Evolutionary conservation across 768 basidiomycete species (phyloP).

Genomic region (Dentipellis sp.): DNA sequence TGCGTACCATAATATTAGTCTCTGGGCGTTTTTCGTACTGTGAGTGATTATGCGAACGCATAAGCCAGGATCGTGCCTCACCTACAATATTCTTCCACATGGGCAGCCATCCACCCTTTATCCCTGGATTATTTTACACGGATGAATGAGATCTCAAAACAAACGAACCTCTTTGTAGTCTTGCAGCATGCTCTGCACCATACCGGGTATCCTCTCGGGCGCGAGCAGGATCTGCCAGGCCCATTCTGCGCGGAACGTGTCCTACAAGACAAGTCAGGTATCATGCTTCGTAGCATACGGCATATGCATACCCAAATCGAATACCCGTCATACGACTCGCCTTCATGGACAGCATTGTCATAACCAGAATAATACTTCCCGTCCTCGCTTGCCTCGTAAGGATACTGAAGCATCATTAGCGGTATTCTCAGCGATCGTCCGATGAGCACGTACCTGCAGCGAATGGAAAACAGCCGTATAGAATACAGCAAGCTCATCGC

Average conservation of each 20-base stretch:
- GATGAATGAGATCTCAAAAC: neutral
- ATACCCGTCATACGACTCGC: conserved; percentile 72
- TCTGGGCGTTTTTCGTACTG: conserved; percentile 25
- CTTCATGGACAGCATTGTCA: conserved; percentile 51
- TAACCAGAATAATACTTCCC: conserved; percentile 72
- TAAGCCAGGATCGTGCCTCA: conserved; percentile 9
- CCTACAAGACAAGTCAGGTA: conserved; percentile 29
- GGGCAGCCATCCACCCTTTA: conserved; percentile 69
- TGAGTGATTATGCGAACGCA: no score
- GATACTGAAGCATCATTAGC: conserved; percentile 41
- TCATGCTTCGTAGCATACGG: neutral
- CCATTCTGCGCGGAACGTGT: conserved; percentile 74
- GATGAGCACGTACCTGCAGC: conserved; percentile 34
- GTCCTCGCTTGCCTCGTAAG: conserved; percentile 64
- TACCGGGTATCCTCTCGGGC: conserved; percentile 66
- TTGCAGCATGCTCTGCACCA: conserved; percentile 74
- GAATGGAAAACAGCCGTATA: conserved; percentile 61
- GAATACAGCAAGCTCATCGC: conserved; percentile 25
- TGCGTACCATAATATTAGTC: conserved; percentile 71
- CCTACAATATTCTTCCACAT: conserved; percentile 88
- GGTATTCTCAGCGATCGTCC: neutral
- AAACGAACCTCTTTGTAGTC: conserved; percentile 55
- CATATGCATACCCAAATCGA: conserved; percentile 58
- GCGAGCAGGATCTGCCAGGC: conserved; percentile 71
- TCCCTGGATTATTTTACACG: neutral